phyloP scores from a whole-genome alignment of 805 yeast genomes.

The Zygosaccharomyces siamensis region DNA sequence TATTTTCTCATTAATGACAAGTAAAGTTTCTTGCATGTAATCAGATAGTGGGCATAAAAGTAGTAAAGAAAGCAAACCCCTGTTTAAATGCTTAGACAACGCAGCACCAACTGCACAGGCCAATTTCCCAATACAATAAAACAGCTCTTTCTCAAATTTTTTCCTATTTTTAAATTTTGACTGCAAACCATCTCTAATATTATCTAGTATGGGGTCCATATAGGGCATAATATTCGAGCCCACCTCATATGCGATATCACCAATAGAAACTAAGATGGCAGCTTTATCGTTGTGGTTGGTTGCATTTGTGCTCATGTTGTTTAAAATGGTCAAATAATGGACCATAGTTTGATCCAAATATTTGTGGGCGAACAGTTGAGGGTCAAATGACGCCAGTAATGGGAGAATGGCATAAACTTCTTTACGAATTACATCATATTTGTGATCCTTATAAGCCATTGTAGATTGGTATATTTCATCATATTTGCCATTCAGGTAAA shows the following conservation, averaged over 20 bases:
- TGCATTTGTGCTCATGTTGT: slow-evolving; percentile 47
- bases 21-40: slow-evolving; percentile 71
- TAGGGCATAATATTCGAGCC: slow-evolving; percentile 83
- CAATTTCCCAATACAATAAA: slow-evolving; percentile 80
- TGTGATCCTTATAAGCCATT: slow-evolving; percentile 70
- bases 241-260: slow-evolving; percentile 71
- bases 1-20: slow-evolving; percentile 60
- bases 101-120: slow-evolving; percentile 92
- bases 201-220: slow-evolving; percentile 79
- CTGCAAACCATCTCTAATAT: slow-evolving; percentile 71
- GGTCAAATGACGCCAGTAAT: slow-evolving; percentile 70
- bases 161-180: slow-evolving; percentile 49
- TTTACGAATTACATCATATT: slow-evolving; percentile 66
- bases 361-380: slow-evolving; percentile 67
- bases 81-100: slow-evolving; percentile 78
- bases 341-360: slow-evolving; percentile 76
- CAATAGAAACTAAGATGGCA: slow-evolving; percentile 73
- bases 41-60: slow-evolving; percentile 79
- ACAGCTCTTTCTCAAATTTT: slow-evolving; percentile 78
- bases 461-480: slow-evolving; percentile 74
- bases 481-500: slow-evolving; percentile 64
- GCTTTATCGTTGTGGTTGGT: slow-evolving; percentile 51
- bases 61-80: slow-evolving; percentile 73
- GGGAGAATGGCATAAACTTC: slow-evolving; percentile 86
- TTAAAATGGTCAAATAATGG: slow-evolving; percentile 72